Evolutionary conservation across 345 rosid genomes (phyloP).

Genomic region (Citrus inodora): DNA sequence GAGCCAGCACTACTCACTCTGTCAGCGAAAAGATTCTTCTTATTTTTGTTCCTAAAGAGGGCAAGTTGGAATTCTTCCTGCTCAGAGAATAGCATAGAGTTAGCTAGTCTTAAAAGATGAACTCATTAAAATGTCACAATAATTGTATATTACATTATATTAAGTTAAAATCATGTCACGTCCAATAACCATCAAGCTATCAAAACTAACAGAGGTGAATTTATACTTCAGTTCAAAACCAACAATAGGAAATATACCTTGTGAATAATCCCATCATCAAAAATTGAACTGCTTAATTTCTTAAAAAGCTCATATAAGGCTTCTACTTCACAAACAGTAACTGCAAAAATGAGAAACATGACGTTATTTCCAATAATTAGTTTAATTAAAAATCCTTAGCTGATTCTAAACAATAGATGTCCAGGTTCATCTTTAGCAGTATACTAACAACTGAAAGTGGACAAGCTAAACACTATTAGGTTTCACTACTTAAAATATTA

Average conservation of each 20-base stretch:
- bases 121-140: background rate
- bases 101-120: background rate
- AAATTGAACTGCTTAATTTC: slow-evolving; percentile 83
- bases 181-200: background rate
- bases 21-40: slow-evolving; percentile 80
- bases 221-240: background rate
- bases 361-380: background rate
- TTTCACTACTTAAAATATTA: background rate
- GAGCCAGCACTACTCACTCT: slow-evolving; percentile 43
- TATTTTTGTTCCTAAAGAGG: slow-evolving; percentile 71
- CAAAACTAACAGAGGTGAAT: background rate
- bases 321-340: slow-evolving; percentile 74
- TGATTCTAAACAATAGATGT: background rate
- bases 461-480: background rate
- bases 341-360: slow-evolving; percentile 34
- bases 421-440: background rate
- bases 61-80: slow-evolving; percentile 97
- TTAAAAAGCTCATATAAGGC: slow-evolving; percentile 73
- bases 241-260: slow-evolving; percentile 46
- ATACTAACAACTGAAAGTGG: background rate
- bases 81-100: slow-evolving; percentile 6
- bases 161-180: background rate
- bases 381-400: background rate
- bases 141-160: background rate
- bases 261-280: slow-evolving; percentile 84